phyloP scores from a whole-genome alignment of 2,329 filamentous ascomycete genomes.

The Calonectria hawksworthii region DNA sequence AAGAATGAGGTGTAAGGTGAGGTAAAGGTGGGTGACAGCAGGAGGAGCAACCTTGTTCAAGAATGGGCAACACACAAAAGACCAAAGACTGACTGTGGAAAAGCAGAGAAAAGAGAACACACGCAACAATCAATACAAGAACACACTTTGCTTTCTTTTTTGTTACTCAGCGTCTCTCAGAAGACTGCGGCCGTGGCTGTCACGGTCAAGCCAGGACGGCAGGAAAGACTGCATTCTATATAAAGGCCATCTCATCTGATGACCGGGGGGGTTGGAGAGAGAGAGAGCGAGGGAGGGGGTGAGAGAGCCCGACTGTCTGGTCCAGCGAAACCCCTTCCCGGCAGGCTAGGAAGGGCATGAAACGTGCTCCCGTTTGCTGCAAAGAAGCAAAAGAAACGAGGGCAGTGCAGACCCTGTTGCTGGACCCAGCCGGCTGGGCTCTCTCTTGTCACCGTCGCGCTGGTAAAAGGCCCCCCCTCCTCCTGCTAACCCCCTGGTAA shows the following conservation, averaged over 20 bases:
- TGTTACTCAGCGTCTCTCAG: background rate
- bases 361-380: slow-evolving; percentile 7
- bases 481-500: no score
- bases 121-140: background rate
- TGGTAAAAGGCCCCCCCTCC: background rate
- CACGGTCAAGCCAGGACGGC: background rate
- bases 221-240: slow-evolving; percentile 9
- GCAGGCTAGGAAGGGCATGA: slow-evolving; percentile 6
- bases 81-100: background rate
- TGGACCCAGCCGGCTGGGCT: background rate
- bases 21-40: background rate
- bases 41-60: background rate
- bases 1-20: background rate
- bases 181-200: background rate
- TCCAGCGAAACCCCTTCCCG: slow-evolving; percentile 2
- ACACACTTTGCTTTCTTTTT: background rate
- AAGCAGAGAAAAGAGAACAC: background rate
- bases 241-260: background rate
- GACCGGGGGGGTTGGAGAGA: background rate
- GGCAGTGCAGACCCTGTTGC: background rate
- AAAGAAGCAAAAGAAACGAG: background rate
- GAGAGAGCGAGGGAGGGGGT: background rate
- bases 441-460: background rate
- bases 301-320: slow-evolving; percentile 24
- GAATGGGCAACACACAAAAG: background rate